Percentiles rank a stretch among this genome's conserved stretches.
Conservation (phyloP, 495 filamentous ascomycete species). For the Pseudotulostoma volvatum region DNA sequence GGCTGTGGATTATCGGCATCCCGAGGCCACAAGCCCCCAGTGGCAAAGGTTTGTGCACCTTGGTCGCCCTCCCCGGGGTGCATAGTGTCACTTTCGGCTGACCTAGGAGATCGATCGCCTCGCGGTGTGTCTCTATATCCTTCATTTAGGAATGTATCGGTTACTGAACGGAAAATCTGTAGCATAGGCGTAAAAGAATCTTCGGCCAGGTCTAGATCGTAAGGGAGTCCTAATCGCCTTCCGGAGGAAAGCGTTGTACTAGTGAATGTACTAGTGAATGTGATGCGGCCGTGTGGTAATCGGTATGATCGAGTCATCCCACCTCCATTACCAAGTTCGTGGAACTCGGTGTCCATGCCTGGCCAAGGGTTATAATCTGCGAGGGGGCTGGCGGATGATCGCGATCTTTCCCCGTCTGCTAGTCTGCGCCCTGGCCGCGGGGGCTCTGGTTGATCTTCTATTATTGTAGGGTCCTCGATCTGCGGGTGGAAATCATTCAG, state of each 20-base stretch:
- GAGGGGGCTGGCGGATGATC: slow-evolving; percentile 11
- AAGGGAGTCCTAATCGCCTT: slow-evolving; percentile 4
- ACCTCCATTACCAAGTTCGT: slow-evolving; percentile 32
- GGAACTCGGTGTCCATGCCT: slow-evolving; percentile 27
- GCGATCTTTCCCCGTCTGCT: slow-evolving; percentile 3
- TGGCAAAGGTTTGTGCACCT: not conserved
- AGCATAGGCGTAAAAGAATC: slow-evolving; percentile 19
- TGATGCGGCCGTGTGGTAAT: slow-evolving; percentile 29
- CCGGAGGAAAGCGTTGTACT: slow-evolving; percentile 16
- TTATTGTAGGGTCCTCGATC: not conserved
- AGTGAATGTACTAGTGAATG: slow-evolving; percentile 15
- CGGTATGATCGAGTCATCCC: slow-evolving; percentile 30
- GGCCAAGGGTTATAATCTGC: slow-evolving; percentile 25
- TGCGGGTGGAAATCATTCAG: not conserved
- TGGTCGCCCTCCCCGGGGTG: not conserved
- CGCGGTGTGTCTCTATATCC: not conserved
- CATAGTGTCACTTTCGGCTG: not conserved
- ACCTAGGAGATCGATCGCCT: not conserved
- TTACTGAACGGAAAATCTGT: slow-evolving; percentile 17
- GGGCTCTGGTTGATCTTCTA: not conserved
- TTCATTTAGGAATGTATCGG: slow-evolving; percentile 9
- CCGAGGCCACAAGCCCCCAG: slow-evolving; percentile 16
- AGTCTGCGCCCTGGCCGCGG: slow-evolving; percentile 3
- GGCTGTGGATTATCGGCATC: slow-evolving; percentile 20
- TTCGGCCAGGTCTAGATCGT: slow-evolving; percentile 5